Evolutionary conservation across 257 asterid species (phyloP).

Genomic region (Nicotiana undulata): DNA sequence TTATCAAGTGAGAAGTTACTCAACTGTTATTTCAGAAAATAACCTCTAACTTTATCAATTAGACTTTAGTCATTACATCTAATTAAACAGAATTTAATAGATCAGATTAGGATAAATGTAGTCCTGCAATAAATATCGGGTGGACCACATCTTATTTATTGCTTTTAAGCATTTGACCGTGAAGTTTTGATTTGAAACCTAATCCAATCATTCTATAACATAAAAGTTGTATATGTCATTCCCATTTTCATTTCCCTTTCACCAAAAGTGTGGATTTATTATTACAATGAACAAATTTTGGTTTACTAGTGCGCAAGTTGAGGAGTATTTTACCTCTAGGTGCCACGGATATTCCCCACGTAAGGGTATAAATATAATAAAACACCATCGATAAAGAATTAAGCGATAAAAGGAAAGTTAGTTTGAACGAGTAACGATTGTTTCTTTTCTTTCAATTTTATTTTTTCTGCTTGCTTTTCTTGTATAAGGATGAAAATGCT

Average conservation of each 20-base stretch:
- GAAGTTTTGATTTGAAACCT: slow-evolving; percentile 8
- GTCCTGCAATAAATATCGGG: not conserved
- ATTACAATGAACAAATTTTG: not conserved
- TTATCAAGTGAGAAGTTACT: not conserved
- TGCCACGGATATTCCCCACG: slow-evolving; percentile 39
- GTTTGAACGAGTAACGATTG: not conserved
- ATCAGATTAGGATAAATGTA: not conserved
- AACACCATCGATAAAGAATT: not conserved
- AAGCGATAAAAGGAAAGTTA: slow-evolving; percentile 5
- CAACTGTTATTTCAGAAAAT: not conserved
- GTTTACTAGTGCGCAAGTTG: slow-evolving; percentile 24
- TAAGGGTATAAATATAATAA: not conserved
- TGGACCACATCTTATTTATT: not conserved
- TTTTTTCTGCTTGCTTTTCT: not conserved
- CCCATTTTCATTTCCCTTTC: slow-evolving; percentile 20
- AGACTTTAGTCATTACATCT: not conserved
- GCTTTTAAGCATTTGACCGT: not conserved
- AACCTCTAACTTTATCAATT: not conserved
- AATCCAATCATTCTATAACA: slow-evolving; percentile 14
- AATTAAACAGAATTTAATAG: not conserved
- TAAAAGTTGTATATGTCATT: slow-evolving; percentile 14
- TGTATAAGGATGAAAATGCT: not conserved
- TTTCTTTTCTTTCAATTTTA: not conserved
- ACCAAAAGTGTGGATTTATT: slow-evolving; percentile 1
- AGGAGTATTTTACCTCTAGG: slow-evolving; percentile 6